Evolutionary conservation across 202 grass and related monocot genomes (phyloP).

Genomic region (Carex arenaria): DNA sequence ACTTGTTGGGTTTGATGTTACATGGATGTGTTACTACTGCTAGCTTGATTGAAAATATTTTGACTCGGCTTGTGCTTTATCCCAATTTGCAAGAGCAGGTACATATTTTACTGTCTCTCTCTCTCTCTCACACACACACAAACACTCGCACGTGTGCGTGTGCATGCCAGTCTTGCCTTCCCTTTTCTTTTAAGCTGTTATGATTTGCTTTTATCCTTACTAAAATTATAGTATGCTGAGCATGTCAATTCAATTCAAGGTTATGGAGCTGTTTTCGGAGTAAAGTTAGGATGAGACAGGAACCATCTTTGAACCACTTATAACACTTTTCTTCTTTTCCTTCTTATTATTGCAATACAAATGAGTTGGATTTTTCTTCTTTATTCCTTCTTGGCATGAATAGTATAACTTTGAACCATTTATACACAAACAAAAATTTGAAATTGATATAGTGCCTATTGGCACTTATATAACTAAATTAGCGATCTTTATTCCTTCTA

Average conservation of each 20-base stretch:
- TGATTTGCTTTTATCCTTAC: neutral
- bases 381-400: neutral
- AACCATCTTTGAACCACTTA: slow-evolving; percentile 6
- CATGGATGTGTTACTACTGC: slow-evolving; percentile 76
- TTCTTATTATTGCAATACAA: neutral
- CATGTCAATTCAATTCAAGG: neutral
- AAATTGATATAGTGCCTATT: slow-evolving; percentile 7
- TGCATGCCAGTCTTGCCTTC: neutral
- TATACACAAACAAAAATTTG: neutral
- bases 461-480: neutral
- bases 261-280: neutral
- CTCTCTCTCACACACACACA: neutral
- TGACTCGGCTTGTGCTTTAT: slow-evolving; percentile 47
- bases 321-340: neutral
- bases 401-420: no score
- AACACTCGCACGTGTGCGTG: neutral
- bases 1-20: slow-evolving; percentile 80
- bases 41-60: slow-evolving; percentile 65
- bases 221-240: neutral
- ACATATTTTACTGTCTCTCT: slow-evolving; percentile 9
- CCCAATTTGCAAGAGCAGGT: slow-evolving; percentile 81
- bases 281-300: neutral
- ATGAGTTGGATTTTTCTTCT: neutral
- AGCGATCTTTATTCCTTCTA: neutral
- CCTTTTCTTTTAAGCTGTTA: neutral